These are phyloP conservation scores for Cyclanthera cordifolia DNA, from an alignment of 306 rosid species.

Conservation along the genomic window DNA sequence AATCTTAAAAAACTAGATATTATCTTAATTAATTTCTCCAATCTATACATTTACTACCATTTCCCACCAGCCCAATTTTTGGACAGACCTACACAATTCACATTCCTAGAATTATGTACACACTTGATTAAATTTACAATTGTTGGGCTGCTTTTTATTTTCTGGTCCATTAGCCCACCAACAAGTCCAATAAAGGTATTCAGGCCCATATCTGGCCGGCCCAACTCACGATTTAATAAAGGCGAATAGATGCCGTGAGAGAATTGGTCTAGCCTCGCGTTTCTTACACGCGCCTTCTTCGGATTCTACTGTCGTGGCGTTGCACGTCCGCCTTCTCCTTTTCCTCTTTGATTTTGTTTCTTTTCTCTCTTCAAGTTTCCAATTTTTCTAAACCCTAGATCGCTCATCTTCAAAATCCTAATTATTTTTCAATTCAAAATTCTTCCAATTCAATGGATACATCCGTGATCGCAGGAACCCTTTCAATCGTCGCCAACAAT, in stretches of 20 bases:
- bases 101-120: too few species aligned
- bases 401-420: not conserved
- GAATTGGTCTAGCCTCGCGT: conserved; percentile 9
- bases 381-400: not conserved
- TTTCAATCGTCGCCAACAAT: conserved; percentile 31
- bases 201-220: not conserved
- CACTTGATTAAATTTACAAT: too few species aligned
- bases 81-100: too few species aligned
- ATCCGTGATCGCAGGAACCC: conserved; percentile 36
- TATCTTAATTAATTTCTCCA: too few species aligned
- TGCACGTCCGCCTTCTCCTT: not conserved
- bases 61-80: too few species aligned
- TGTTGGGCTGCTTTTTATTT: not conserved
- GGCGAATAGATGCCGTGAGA: conserved; percentile 3
- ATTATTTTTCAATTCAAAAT: not conserved
- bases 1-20: too few species aligned
- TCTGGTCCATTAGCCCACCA: not conserved
- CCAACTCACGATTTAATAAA: not conserved
- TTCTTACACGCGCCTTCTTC: not conserved
- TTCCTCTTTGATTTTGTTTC: not conserved
- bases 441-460: conserved; percentile 27
- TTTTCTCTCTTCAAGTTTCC: not conserved
- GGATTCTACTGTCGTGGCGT: conserved; percentile 2
- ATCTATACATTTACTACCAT: too few species aligned
- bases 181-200: not conserved